Evolutionary conservation across 1,284 basidiomycete species (phyloP).

Genomic region (Pseudozyma hubeiensis): DNA sequence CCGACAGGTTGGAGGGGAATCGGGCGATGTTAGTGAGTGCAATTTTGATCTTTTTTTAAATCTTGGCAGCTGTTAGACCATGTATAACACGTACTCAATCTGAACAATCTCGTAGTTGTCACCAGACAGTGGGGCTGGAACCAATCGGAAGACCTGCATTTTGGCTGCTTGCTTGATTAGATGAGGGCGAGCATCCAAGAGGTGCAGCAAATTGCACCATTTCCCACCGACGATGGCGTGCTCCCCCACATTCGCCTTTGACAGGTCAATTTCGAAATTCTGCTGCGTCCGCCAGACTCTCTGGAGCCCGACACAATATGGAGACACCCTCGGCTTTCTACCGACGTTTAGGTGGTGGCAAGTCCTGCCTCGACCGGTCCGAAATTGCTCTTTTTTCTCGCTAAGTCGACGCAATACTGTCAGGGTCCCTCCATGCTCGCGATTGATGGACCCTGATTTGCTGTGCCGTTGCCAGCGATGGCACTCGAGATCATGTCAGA

Average conservation of each 20-base stretch:
- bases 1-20: constrained; percentile 4
- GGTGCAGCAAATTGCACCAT: constrained; percentile 32
- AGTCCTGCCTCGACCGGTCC: constrained; percentile 23
- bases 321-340: constrained; percentile 3
- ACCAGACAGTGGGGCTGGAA: background rate
- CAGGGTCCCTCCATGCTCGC: background rate
- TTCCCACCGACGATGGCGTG: constrained; percentile 28
- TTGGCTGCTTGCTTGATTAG: constrained; percentile 23
- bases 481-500: no score
- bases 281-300: constrained; percentile 12
- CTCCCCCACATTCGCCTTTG: constrained; percentile 16
- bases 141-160: constrained; percentile 30
- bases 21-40: background rate
- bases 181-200: constrained; percentile 29
- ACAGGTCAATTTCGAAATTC: background rate
- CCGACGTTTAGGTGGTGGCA: background rate
- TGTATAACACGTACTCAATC: background rate
- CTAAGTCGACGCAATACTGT: constrained; percentile 20
- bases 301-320: constrained; percentile 22
- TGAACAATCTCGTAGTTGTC: background rate
- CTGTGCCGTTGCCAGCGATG: no score
- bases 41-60: background rate
- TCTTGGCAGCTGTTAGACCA: background rate
- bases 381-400: background rate
- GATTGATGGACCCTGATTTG: constrained; percentile 17